Conservation (phyloP, 176 grass and related monocot genomes). For the Bolboschoenus planiculmis region DNA sequence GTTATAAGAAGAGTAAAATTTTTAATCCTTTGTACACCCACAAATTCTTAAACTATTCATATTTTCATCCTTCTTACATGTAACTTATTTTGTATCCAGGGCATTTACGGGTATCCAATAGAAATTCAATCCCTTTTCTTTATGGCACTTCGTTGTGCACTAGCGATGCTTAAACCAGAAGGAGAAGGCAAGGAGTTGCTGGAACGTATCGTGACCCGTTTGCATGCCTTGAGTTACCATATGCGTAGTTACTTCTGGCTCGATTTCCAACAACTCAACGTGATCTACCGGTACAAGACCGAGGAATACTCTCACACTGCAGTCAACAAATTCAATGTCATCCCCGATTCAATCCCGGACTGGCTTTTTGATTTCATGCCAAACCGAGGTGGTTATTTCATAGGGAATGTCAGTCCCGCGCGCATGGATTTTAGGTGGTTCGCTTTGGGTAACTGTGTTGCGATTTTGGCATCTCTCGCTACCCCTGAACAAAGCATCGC, state of each 20-base stretch:
- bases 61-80: slow-evolving; percentile 8
- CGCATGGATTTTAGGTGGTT: slow-evolving; percentile 98
- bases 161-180: slow-evolving; percentile 73
- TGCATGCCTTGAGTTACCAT: slow-evolving; percentile 83
- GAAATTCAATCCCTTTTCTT: slow-evolving; percentile 97
- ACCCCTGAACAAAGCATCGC: slow-evolving; percentile 82
- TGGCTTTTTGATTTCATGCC: slow-evolving; percentile 99
- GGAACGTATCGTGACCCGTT: slow-evolving; percentile 67
- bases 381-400: slow-evolving; percentile 71
- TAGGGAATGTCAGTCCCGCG: slow-evolving; percentile 88
- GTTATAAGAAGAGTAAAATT: neutral
- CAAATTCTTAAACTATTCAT: neutral
- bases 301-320: slow-evolving; percentile 95
- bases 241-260: slow-evolving; percentile 98
- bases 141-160: slow-evolving; percentile 82
- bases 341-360: slow-evolving; percentile 90
- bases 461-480: slow-evolving; percentile 80
- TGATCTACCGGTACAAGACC: slow-evolving; percentile 92
- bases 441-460: slow-evolving; percentile 86
- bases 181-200: slow-evolving; percentile 72
- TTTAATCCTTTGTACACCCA: neutral
- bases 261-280: slow-evolving; percentile 79
- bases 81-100: slow-evolving; percentile 35
- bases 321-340: slow-evolving; percentile 97
- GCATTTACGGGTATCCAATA: slow-evolving; percentile 92